Base-by-base conservation (phyloP, 1,284 basidiomycete genomes). In the Microbotryomycetes sp. region DNA sequence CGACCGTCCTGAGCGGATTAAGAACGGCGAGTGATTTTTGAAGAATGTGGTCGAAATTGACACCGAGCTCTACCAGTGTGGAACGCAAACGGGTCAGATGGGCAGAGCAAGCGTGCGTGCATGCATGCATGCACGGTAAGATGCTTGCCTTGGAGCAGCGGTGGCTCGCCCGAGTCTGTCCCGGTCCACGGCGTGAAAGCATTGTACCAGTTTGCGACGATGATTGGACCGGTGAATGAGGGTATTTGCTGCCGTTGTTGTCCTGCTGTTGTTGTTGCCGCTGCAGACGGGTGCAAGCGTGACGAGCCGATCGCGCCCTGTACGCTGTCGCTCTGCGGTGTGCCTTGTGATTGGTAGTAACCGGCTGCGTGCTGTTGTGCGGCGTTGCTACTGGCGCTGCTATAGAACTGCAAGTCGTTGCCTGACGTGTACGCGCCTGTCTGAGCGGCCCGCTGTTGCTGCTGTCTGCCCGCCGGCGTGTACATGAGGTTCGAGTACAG, bases 1-100 rank as follows among this genome's bases (percentile, higher is more conserved):
- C 89, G 60, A 97, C 85, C 61, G 81, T 81, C 65, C 85, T 83
- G 28, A 97, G 78, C 1, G 96, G 96, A 72, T 97, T 97, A 60
- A 99, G 83, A 3, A 98, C 96, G 0, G 96, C 91, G 76, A 94
- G 78, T 16, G 91, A 89, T 79, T 98, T 98, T 63, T 85, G 85
- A 52, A 89, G 82, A 75, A 98, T 97, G 76, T 99, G 96, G 45
- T 85, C 84, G 71, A 97, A 92, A 77, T 98, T 97, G 76, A 99
- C 93, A 50, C 94, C 96, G 28, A 99, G 85, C 76, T 98, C 94
- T 97, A 71, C 9, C 21, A 27, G 9, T 18, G 54, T 15, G 21
- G 51, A 4, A 23, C 47, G 27, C 11, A 45, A 41, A 41, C 21
- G 11, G 30, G 18, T 16, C n/a, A n/a, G n/a, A n/a, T n/a, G n/a